Conservation (phyloP, 345 rosid genomes). For the Euphorbia lathyris region DNA sequence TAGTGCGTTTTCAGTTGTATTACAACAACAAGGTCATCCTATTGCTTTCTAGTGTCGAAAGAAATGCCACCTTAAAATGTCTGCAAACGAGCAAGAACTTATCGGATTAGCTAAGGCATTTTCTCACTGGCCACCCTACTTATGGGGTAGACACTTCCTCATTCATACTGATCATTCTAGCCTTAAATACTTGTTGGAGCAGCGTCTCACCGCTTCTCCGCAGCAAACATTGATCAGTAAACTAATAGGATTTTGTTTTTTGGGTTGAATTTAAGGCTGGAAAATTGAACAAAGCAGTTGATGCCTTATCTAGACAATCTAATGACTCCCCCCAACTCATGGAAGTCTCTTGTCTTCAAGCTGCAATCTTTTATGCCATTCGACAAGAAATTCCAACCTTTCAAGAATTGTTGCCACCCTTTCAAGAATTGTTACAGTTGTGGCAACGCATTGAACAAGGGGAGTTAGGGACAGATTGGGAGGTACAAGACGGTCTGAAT, state of each 20-base stretch:
- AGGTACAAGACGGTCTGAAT: no score
- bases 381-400: no score
- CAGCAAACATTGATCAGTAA: background rate
- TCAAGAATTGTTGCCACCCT: no score
- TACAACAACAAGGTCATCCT: background rate
- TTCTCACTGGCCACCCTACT: background rate
- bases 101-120: background rate
- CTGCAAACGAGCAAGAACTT: background rate
- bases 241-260: background rate
- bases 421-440: no score
- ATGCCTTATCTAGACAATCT: no score
- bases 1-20: background rate
- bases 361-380: no score
- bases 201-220: background rate
- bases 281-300: no score
- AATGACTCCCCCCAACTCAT: no score
- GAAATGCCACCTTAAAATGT: background rate
- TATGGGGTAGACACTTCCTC: background rate
- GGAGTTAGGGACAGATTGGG: no score
- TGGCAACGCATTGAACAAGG: no score
- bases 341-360: no score
- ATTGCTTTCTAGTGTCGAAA: background rate
- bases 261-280: background rate
- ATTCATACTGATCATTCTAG: slow-evolving; percentile 1
- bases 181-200: background rate